Base-by-base conservation (phyloP, 768 basidiomycete species). In the Trametes villosa region DNA sequence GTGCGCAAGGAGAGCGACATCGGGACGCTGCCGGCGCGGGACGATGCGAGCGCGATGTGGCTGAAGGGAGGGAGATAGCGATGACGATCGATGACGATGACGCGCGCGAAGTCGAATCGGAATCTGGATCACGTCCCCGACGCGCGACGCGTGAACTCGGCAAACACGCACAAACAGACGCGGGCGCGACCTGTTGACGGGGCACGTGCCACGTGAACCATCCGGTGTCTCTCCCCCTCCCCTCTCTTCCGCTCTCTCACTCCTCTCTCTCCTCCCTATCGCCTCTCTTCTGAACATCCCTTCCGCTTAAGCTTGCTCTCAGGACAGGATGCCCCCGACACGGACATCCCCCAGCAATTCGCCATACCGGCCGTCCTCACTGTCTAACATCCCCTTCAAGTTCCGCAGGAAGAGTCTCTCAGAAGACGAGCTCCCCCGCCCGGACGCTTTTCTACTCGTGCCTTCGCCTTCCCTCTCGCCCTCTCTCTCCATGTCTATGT, bases 111-210 rank as follows among this genome's bases (percentile, higher is more conserved):
- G 44, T 26, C 44, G 44, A 12, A 9, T 46, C 33, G 6, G 49
- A 22, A 17, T 24, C 53, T n/a, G n/a, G 13, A 31, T 45, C 62
- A 38, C 33, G 42, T 27, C 15, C 46, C 17, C 20, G 57, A 60
- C 50, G 59, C 60, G 65, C 38, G 33, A 57, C 62, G 62, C 65
- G 65, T 64, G 62, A 63, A 53, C 36, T 3, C 8, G 30, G 26
- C 48, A 63, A 67, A 64, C 47, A 67, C 6, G 42, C 12, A 1
- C 62, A 67, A 55, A 62, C 62, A 60, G 53, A 60, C 62, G 62
- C 62, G 62, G 17, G 22, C 57, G 62, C 59, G 54, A 27, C 31
- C 44, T 62, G 65, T 66, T 67, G 65, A 64, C 29, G 12, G 18
- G 22, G 11, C 60, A 65, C 64, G 64, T 62, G 64, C 44, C 38